Evolutionary conservation across 2,329 filamentous ascomycete genomes (phyloP).

Genomic region (Clathrospora elynae): DNA sequence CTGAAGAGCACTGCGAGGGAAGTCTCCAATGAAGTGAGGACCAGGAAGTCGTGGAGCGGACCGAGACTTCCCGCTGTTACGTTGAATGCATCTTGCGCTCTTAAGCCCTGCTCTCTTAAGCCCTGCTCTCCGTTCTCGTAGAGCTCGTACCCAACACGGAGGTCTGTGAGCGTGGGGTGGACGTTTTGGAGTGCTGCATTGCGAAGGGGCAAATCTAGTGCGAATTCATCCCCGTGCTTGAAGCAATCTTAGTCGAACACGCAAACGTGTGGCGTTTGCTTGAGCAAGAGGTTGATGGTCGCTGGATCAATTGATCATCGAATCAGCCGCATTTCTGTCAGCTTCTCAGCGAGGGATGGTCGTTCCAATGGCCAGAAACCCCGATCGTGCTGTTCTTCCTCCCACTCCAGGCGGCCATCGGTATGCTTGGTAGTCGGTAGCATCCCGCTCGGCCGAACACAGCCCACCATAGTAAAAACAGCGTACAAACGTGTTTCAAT

Average conservation of each 20-base stretch:
- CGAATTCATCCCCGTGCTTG: background rate
- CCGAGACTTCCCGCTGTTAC: background rate
- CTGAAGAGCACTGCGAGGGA: conserved; percentile 2
- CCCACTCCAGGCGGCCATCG: background rate
- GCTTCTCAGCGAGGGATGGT: conserved; percentile 1
- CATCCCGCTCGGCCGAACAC: too few relatives aligned
- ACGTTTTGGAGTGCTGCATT: background rate
- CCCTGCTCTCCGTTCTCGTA: too few relatives aligned
- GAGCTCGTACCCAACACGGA: background rate
- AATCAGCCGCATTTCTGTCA: conserved; percentile 3
- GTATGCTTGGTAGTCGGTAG: too few relatives aligned
- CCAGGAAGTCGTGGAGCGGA: background rate
- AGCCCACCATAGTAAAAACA: too few relatives aligned
- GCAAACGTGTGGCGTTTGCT: conserved; percentile 3
- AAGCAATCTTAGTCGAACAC: conserved; percentile 5
- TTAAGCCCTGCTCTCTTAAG: background rate
- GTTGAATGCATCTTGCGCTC: background rate
- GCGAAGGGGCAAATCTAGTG: background rate
- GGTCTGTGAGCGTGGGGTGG: background rate
- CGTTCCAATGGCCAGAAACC: conserved; percentile 2
- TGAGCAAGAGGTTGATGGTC: background rate
- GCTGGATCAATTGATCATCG: background rate
- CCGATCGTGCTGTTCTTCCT: background rate
- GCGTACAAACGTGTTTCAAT: too few relatives aligned
- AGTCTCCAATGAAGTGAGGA: background rate